Evolutionary conservation across 2,329 filamentous ascomycete genomes (phyloP).

Genomic region (Cladosporium sp.): DNA sequence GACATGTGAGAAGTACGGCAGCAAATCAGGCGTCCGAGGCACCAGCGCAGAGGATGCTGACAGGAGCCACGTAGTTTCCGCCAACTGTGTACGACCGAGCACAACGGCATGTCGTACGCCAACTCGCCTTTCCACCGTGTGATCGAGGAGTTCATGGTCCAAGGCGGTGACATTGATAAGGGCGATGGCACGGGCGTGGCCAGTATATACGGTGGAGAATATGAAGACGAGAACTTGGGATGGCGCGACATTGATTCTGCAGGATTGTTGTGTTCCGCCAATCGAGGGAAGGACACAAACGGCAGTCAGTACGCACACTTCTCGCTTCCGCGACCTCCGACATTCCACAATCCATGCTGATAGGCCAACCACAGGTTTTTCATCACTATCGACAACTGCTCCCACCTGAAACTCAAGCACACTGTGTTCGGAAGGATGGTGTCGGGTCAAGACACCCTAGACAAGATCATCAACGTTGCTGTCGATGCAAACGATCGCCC

Average conservation of each 20-base stretch:
- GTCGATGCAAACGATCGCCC: slow-evolving; percentile 44
- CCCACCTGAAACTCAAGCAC: slow-evolving; percentile 46
- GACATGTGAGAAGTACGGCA: slow-evolving; percentile 49
- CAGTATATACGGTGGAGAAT: slow-evolving; percentile 45
- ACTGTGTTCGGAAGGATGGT: slow-evolving; percentile 46
- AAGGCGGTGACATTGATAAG: slow-evolving; percentile 47
- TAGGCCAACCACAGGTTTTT: slow-evolving; percentile 40
- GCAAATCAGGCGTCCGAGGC: slow-evolving; percentile 4
- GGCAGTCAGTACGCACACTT: slow-evolving; percentile 29
- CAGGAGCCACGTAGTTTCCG: slow-evolving; percentile 43
- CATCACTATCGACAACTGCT: slow-evolving; percentile 44
- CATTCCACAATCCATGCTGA: background rate
- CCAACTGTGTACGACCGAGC: slow-evolving; percentile 45
- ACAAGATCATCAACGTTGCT: slow-evolving; percentile 39
- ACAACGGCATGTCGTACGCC: slow-evolving; percentile 43
- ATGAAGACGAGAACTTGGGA: slow-evolving; percentile 46
- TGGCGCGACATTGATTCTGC: slow-evolving; percentile 46
- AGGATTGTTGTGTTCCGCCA: slow-evolving; percentile 46
- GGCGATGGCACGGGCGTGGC: slow-evolving; percentile 45
- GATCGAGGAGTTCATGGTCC: slow-evolving; percentile 50
- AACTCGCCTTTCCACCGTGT: slow-evolving; percentile 44
- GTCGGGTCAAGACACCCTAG: slow-evolving; percentile 40
- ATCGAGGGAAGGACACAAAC: slow-evolving; percentile 45
- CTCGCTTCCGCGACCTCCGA: slow-evolving; percentile 11
- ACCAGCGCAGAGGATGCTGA: slow-evolving; percentile 21